These are phyloP conservation scores for Metschnikowia lochheadii DNA, from an alignment of 805 yeast species.

Conservation along the genomic window DNA sequence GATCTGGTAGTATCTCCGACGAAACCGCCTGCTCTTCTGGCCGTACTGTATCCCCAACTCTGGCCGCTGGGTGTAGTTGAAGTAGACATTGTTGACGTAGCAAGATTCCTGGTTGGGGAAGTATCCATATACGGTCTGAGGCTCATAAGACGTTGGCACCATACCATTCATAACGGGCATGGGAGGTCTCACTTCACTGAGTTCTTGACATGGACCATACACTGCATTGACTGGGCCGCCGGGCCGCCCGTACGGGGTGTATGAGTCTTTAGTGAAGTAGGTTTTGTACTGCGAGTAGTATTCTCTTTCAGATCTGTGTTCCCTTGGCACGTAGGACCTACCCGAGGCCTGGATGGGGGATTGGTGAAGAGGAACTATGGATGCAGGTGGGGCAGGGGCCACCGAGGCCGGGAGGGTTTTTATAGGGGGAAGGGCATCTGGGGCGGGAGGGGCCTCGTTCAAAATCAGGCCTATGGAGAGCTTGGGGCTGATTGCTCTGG, in stretches of 20 bases:
- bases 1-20: constrained; percentile 19
- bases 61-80: background rate
- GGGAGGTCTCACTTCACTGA: background rate
- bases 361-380: background rate
- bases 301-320: background rate
- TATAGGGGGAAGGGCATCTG: background rate
- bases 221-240: background rate
- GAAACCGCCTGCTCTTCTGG: constrained; percentile 16
- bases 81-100: background rate
- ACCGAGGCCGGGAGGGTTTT: background rate
- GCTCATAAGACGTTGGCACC: background rate
- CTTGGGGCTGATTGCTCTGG: constrained; percentile 7
- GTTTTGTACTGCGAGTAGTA: background rate
- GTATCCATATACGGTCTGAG: background rate
- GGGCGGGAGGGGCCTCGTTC: constrained; percentile 4
- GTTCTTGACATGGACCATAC: background rate
- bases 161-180: background rate
- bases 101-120: background rate
- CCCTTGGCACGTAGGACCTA: background rate
- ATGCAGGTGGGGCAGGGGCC: background rate
- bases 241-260: background rate
- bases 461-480: constrained; percentile 11
- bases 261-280: background rate
- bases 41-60: background rate
- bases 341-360: background rate